Evolutionary conservation across 176 grass and related monocot genomes (phyloP).

Genomic region (Bothriochloa decipiens): DNA sequence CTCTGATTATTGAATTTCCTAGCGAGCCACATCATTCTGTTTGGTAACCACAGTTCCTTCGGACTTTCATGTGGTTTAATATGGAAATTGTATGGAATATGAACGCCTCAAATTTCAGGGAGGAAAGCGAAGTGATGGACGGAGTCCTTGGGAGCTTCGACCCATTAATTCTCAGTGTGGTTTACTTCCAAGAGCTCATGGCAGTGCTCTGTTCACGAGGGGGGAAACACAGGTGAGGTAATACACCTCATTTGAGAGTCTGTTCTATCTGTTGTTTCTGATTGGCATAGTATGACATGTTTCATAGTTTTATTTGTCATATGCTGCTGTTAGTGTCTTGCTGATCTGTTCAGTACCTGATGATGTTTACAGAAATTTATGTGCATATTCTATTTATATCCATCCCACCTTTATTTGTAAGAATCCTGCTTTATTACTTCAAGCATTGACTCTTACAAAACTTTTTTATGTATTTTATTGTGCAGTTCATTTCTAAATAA

Average conservation of each 20-base stretch:
- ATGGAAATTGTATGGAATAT: conserved; percentile 1
- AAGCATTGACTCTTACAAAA: conserved; percentile 27
- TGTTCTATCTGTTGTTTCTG: conserved; percentile 29
- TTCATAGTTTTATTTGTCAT: conserved; percentile 19
- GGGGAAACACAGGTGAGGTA: conserved; percentile 97
- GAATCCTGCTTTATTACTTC: conserved; percentile 3
- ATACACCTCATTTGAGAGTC: conserved; percentile 49
- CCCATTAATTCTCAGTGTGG: conserved; percentile 90
- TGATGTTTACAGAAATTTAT: conserved; percentile 2
- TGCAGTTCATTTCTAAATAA: neutral
- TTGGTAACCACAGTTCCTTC: neutral
- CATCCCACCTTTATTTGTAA: conserved; percentile 12
- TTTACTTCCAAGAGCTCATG: conserved; percentile 92
- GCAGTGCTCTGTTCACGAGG: conserved; percentile 91
- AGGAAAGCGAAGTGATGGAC: conserved; percentile 92
- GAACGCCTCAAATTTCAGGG: conserved; percentile 61
- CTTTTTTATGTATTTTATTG: conserved; percentile 32
- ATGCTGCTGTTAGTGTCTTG: conserved; percentile 17
- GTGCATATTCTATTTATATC: conserved; percentile 2
- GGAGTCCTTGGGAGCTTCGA: conserved; percentile 72
- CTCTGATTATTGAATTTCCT: conserved; percentile 18
- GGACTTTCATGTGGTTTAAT: neutral
- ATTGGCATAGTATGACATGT: conserved; percentile 18
- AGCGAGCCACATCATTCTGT: conserved; percentile 24
- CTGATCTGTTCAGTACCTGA: conserved; percentile 6